phyloP scores from a whole-genome alignment of 2,329 filamentous ascomycete genomes.

The Claviceps pusilla region DNA sequence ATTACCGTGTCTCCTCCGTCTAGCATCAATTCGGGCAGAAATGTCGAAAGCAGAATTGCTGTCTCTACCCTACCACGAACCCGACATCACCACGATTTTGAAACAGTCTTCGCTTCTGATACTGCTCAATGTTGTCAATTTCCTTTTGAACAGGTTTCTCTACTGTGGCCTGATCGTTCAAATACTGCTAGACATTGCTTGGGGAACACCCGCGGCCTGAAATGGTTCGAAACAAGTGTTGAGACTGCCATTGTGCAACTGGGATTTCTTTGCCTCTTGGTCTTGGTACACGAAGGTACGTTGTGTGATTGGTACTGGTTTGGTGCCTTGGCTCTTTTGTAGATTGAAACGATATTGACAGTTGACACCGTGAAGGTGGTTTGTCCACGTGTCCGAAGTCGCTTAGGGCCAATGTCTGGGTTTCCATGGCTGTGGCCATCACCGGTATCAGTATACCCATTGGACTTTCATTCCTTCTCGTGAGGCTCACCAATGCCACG shows the following conservation, averaged over 20 bases:
- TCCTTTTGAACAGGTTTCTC: slow-evolving; percentile 40
- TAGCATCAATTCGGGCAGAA: background rate
- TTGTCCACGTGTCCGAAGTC: slow-evolving; percentile 22
- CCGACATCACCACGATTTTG: slow-evolving; percentile 42
- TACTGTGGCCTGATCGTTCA: slow-evolving; percentile 62
- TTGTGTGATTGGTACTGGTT: background rate
- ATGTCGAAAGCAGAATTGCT: background rate
- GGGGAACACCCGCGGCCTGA: slow-evolving; percentile 50
- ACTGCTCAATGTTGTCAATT: slow-evolving; percentile 43
- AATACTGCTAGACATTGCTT: slow-evolving; percentile 54
- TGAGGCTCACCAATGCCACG: slow-evolving; percentile 31
- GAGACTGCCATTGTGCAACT: slow-evolving; percentile 46
- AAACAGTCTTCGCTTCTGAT: slow-evolving; percentile 47
- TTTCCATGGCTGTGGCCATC: slow-evolving; percentile 47
- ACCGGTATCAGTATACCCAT: slow-evolving; percentile 53
- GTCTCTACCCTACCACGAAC: slow-evolving; percentile 44
- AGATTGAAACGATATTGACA: background rate
- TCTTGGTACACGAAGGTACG: slow-evolving; percentile 57
- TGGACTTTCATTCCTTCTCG: slow-evolving; percentile 47
- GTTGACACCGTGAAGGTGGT: slow-evolving; percentile 29
- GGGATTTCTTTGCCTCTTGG: slow-evolving; percentile 58
- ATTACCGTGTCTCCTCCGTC: background rate
- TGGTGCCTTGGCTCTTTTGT: too few relatives aligned
- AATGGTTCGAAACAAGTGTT: slow-evolving; percentile 37
- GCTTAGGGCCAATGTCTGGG: slow-evolving; percentile 42